These are phyloP conservation scores for Euphorbia pulcherrima DNA, from an alignment of 345 rosid species.

Conservation along the genomic window DNA sequence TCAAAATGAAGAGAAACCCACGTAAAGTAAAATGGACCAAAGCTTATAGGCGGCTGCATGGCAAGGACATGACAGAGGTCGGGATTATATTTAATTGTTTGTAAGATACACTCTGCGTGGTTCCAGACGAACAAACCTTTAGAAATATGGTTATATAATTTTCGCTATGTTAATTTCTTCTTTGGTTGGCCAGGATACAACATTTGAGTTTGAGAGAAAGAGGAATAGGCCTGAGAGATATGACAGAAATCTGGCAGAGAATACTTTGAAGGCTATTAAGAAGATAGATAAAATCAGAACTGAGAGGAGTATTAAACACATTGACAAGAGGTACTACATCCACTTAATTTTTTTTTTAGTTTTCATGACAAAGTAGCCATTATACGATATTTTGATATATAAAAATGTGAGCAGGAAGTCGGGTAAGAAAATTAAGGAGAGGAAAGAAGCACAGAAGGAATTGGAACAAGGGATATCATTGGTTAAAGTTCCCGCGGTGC, in stretches of 20 bases:
- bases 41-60: slow-evolving; percentile 72
- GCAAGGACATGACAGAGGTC: slow-evolving; percentile 97
- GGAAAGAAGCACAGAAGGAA: slow-evolving; percentile 34
- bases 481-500: slow-evolving; percentile 46
- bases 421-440: slow-evolving; percentile 41
- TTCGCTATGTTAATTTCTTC: background rate
- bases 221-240: slow-evolving; percentile 95
- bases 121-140: background rate
- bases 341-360: background rate
- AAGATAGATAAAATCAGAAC: slow-evolving; percentile 75
- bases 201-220: slow-evolving; percentile 94
- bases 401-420: slow-evolving; percentile 47
- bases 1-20: slow-evolving; percentile 98
- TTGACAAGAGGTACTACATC: slow-evolving; percentile 41
- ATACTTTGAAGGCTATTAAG: slow-evolving; percentile 78
- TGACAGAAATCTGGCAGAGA: slow-evolving; percentile 69
- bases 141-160: background rate
- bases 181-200: slow-evolving; percentile 47
- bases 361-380: background rate
- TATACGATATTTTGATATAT: background rate
- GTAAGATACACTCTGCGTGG: background rate
- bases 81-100: no score
- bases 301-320: slow-evolving; percentile 50
- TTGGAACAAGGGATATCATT: slow-evolving; percentile 47
- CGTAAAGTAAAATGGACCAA: slow-evolving; percentile 96